These are phyloP conservation scores for Emericellopsis cladophorae DNA, from an alignment of 2,329 filamentous ascomycete species.

Conservation along the genomic window DNA sequence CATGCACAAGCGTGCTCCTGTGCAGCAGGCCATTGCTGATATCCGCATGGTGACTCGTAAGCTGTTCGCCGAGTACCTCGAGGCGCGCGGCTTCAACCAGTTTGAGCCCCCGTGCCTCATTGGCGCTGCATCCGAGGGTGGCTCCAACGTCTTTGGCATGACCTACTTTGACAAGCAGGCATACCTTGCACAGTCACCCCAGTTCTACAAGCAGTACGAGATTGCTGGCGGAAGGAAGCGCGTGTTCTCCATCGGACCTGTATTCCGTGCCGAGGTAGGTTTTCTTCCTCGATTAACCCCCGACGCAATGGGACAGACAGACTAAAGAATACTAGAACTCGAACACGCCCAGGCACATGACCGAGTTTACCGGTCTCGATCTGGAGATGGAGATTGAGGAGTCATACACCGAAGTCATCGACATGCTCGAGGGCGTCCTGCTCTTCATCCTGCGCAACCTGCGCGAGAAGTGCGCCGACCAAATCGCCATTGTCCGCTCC, in stretches of 20 bases:
- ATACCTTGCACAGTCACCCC: slow-evolving; percentile 67
- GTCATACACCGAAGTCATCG: slow-evolving; percentile 61
- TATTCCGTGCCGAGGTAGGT: slow-evolving; percentile 56
- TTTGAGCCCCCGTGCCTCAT: slow-evolving; percentile 87
- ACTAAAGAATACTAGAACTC: background rate
- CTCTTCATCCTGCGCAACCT: slow-evolving; percentile 71
- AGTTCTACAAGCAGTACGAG: slow-evolving; percentile 81
- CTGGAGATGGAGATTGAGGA: slow-evolving; percentile 81
- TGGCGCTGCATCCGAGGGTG: slow-evolving; percentile 83
- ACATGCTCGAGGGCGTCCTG: slow-evolving; percentile 61
- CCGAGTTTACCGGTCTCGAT: slow-evolving; percentile 72
- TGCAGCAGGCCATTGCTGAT: slow-evolving; percentile 68
- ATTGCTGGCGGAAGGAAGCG: slow-evolving; percentile 68
- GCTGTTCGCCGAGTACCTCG: slow-evolving; percentile 70
- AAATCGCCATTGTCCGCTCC: slow-evolving; percentile 60
- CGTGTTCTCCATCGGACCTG: slow-evolving; percentile 67
- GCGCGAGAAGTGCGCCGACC: slow-evolving; percentile 49
- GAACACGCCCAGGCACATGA: slow-evolving; percentile 2
- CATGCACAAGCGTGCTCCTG: slow-evolving; percentile 82
- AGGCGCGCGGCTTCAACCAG: slow-evolving; percentile 60
- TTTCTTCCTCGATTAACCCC: slow-evolving; percentile 3
- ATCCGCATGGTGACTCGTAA: slow-evolving; percentile 44
- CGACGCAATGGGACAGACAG: background rate
- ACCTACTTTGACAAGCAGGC: slow-evolving; percentile 82
- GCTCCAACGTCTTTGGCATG: slow-evolving; percentile 80